These are phyloP conservation scores for Entomortierella beljakovae DNA, from an alignment of 192 early-diverging fungal genomes.

Conservation along the genomic window DNA sequence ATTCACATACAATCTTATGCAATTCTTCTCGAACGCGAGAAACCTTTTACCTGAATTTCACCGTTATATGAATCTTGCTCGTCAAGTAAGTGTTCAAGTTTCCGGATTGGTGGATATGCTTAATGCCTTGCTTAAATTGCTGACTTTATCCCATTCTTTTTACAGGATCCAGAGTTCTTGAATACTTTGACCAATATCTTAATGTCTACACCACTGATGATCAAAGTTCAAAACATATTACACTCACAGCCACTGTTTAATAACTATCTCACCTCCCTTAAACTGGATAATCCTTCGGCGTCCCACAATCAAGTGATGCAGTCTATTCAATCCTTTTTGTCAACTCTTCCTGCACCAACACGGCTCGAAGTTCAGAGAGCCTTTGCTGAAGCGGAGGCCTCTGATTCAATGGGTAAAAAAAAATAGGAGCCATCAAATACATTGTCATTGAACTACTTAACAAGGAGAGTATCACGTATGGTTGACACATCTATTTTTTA, in stretches of 20 bases:
- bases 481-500: background rate
- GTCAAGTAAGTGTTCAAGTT: conserved; percentile 20
- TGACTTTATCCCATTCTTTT: background rate
- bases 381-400: conserved; percentile 56
- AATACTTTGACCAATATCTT: conserved; percentile 42
- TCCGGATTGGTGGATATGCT: background rate
- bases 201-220: conserved; percentile 43
- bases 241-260: conserved; percentile 26
- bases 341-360: conserved; percentile 30
- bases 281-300: conserved; percentile 56
- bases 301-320: conserved; percentile 57
- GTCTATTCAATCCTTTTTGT: conserved; percentile 52
- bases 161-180: conserved; percentile 36
- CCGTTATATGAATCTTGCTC: conserved; percentile 44
- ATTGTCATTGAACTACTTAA: background rate
- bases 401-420: conserved; percentile 51
- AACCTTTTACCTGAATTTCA: conserved; percentile 54
- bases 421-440: background rate
- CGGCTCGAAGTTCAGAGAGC: conserved; percentile 48
- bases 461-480: no score
- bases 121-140: background rate
- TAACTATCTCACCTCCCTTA: conserved; percentile 50
- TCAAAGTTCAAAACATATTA: conserved; percentile 32
- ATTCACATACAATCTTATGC: conserved; percentile 52
- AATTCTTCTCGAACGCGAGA: conserved; percentile 52